phyloP scores from a whole-genome alignment of 169 alveolate genomes.

The Toxoplasma gondii region DNA sequence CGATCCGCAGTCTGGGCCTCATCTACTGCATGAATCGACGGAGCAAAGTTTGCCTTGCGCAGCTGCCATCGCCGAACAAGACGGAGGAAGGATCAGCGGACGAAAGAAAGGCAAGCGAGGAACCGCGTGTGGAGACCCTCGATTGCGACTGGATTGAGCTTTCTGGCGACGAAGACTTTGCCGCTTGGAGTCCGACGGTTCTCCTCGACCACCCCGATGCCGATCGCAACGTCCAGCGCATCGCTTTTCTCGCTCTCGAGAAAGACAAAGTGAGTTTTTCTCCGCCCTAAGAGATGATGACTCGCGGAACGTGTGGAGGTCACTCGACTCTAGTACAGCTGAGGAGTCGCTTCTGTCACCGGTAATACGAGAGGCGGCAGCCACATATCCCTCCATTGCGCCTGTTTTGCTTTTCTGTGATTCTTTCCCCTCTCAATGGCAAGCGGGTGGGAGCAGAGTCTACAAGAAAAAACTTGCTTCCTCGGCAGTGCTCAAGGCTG shows the following conservation, averaged over 20 bases:
- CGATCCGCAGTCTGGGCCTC: neutral
- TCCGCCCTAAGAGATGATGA: no score
- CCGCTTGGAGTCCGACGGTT: constrained; percentile 15
- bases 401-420: no score
- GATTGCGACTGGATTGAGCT: neutral
- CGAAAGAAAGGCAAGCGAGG: neutral
- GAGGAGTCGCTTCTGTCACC: no score
- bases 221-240: neutral
- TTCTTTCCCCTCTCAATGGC: no score
- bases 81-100: neutral
- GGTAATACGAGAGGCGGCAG: no score
- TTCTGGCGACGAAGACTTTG: neutral
- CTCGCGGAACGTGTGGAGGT: no score
- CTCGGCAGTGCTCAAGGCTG: no score
- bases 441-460: no score
- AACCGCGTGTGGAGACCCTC: neutral
- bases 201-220: neutral
- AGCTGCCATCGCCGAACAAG: neutral
- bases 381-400: no score
- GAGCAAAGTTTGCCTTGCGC: neutral
- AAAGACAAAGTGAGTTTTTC: neutral
- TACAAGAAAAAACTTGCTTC: no score
- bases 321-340: no score
- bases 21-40: constrained; percentile 2
- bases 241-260: neutral